Conservation (phyloP, 495 filamentous ascomycete species). For the Daldinia concentrica region DNA sequence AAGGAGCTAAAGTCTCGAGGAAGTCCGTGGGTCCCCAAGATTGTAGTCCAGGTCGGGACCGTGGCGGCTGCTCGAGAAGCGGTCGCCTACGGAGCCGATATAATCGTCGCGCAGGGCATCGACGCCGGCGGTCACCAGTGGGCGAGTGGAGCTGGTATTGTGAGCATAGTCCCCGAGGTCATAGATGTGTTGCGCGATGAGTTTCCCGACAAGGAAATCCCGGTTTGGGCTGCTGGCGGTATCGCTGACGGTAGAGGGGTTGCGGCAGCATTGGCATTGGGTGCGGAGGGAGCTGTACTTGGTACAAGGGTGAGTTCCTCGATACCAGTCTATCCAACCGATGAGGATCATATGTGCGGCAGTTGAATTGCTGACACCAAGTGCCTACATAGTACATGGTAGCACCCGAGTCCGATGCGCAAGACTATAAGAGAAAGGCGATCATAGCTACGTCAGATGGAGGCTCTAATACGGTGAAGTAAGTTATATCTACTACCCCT, state of each 20-base stretch:
- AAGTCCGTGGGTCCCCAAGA: slow-evolving; percentile 49
- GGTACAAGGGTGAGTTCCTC: slow-evolving; percentile 67
- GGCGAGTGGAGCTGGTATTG: slow-evolving; percentile 63
- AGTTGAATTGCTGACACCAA: slow-evolving; percentile 10
- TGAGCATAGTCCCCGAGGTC: slow-evolving; percentile 54
- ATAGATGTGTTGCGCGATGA: slow-evolving; percentile 60
- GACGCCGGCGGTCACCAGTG: slow-evolving; percentile 83
- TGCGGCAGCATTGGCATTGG: slow-evolving; percentile 71
- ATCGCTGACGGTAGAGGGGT: slow-evolving; percentile 73
- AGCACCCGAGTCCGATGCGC: slow-evolving; percentile 69
- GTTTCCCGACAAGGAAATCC: slow-evolving; percentile 53
- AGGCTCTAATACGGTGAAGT: slow-evolving; percentile 68
- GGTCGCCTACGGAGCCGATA: slow-evolving; percentile 61
- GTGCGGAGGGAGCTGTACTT: slow-evolving; percentile 71
- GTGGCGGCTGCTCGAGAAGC: slow-evolving; percentile 63
- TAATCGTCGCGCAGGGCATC: slow-evolving; percentile 75
- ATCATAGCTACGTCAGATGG: slow-evolving; percentile 71
- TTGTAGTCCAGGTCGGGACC: slow-evolving; percentile 74
- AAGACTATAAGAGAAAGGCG: slow-evolving; percentile 66
- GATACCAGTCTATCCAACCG: not conserved
- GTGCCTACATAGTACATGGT: slow-evolving; percentile 61
- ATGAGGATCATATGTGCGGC: not conserved
- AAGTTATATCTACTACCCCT: slow-evolving; percentile 10
- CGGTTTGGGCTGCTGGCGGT: slow-evolving; percentile 76
- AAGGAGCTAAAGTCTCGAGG: slow-evolving; percentile 45